phyloP scores from a whole-genome alignment of 768 basidiomycete genomes.

The Boletellus ananas region DNA sequence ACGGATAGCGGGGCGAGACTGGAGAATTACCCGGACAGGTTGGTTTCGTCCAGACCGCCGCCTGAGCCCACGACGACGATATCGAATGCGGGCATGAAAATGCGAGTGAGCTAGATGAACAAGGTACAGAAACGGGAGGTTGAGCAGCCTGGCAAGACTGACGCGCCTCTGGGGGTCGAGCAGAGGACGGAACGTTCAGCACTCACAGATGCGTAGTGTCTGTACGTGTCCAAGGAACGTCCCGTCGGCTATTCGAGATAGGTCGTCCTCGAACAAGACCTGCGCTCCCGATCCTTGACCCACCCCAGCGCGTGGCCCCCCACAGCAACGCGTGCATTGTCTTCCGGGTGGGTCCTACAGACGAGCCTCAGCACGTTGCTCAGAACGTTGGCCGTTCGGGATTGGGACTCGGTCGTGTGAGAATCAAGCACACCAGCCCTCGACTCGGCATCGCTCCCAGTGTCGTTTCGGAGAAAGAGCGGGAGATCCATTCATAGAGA shows the following conservation, averaged over 20 bases:
- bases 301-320: background rate
- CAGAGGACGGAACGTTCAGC: background rate
- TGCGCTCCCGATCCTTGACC: background rate
- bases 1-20: background rate
- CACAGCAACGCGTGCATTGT: constrained; percentile 15
- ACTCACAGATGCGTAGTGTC: background rate
- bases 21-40: constrained; percentile 73
- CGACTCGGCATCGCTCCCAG: no score
- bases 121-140: background rate
- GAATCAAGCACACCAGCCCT: background rate
- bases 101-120: no score
- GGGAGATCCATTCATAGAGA: constrained; percentile 16
- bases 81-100: constrained; percentile 54
- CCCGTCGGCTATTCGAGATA: constrained; percentile 18
- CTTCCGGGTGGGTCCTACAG: background rate
- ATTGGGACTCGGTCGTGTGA: constrained; percentile 4
- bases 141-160: background rate
- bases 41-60: constrained; percentile 87
- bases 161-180: no score
- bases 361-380: background rate
- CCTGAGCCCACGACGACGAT: constrained; percentile 78
- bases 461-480: constrained; percentile 6
- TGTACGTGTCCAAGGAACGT: constrained; percentile 19
- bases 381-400: no score
- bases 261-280: background rate